Conservation (phyloP, 2,329 filamentous ascomycete species). For the Colletotrichum coccodes region DNA sequence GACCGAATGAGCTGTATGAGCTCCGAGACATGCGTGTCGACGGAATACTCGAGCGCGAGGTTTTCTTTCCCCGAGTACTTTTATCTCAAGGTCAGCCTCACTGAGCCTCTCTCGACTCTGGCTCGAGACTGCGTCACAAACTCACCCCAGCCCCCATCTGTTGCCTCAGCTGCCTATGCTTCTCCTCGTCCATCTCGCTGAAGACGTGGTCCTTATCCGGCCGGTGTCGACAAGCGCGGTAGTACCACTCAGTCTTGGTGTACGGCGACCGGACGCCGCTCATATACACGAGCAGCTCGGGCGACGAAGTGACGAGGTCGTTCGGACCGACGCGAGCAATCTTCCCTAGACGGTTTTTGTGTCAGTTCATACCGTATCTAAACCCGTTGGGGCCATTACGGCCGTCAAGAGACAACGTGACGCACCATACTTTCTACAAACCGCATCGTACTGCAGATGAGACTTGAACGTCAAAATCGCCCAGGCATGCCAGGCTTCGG, state of each 20-base stretch:
- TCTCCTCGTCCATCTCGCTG: constrained; percentile 45
- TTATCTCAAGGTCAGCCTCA: background rate
- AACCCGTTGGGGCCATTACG: background rate
- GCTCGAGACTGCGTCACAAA: background rate
- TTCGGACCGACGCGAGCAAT: constrained; percentile 55
- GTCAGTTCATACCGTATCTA: background rate
- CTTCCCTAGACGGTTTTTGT: constrained; percentile 35
- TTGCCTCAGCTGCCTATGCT: constrained; percentile 49
- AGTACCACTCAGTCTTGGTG: constrained; percentile 45
- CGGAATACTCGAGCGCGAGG: constrained; percentile 49
- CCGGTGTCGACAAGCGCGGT: constrained; percentile 47
- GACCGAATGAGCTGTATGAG: constrained; percentile 54
- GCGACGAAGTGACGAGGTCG: constrained; percentile 50
- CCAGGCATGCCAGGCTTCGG: constrained; percentile 15
- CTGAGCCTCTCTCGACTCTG: background rate
- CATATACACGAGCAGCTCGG: constrained; percentile 44
- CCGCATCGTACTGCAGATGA: constrained; percentile 25
- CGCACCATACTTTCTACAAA: constrained; percentile 27
- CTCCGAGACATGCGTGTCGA: constrained; percentile 55
- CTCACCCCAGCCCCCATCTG: constrained; percentile 52
- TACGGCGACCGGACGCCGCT: constrained; percentile 47
- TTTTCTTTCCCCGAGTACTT: constrained; percentile 60
- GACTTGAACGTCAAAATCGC: constrained; percentile 26
- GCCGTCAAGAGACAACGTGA: too few species aligned
- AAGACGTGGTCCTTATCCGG: constrained; percentile 48